Conservation (phyloP, 768 basidiomycete species). For the Rhizopogon roseolus region DNA sequence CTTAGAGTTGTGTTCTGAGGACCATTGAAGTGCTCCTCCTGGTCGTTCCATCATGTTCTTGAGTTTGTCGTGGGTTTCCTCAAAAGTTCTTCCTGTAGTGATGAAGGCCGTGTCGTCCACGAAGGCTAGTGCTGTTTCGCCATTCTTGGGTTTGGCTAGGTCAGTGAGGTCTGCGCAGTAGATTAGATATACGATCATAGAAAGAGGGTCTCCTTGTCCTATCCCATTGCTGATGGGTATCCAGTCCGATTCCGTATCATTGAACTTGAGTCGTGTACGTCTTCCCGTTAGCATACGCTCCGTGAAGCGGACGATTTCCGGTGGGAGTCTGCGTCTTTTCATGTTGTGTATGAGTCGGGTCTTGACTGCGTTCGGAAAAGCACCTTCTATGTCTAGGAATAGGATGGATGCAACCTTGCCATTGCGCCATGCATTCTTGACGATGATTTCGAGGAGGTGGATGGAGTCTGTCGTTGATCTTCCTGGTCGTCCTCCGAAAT, state of each 20-base stretch:
- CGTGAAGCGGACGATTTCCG: conserved; percentile 11
- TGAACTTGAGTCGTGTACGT: conserved; percentile 7
- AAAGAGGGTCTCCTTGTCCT: conserved; percentile 25
- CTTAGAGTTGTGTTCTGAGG: not conserved
- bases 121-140: conserved; percentile 17
- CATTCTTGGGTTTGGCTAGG: conserved; percentile 5
- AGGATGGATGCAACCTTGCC: conserved; percentile 30
- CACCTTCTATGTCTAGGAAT: conserved; percentile 36
- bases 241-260: conserved; percentile 7
- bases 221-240: conserved; percentile 9
- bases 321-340: conserved; percentile 26
- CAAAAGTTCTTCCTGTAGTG: conserved; percentile 16
- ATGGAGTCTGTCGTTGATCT: conserved; percentile 32
- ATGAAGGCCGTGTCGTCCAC: conserved; percentile 22
- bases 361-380: conserved; percentile 34
- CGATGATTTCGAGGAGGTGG: conserved; percentile 23
- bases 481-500: conserved; percentile 37
- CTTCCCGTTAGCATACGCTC: conserved; percentile 23
- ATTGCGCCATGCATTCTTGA: conserved; percentile 33
- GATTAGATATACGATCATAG: conserved; percentile 19
- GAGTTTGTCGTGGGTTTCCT: conserved; percentile 13
- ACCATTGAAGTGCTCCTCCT: conserved; percentile 3
- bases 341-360: conserved; percentile 28
- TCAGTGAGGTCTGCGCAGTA: conserved; percentile 22
- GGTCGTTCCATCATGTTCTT: conserved; percentile 17